Evolutionary conservation across 352 stramenopile genomes (phyloP), one percentile per base, ranked within the genome.

Genomic region (Phytophthora nicotianae): DNA sequence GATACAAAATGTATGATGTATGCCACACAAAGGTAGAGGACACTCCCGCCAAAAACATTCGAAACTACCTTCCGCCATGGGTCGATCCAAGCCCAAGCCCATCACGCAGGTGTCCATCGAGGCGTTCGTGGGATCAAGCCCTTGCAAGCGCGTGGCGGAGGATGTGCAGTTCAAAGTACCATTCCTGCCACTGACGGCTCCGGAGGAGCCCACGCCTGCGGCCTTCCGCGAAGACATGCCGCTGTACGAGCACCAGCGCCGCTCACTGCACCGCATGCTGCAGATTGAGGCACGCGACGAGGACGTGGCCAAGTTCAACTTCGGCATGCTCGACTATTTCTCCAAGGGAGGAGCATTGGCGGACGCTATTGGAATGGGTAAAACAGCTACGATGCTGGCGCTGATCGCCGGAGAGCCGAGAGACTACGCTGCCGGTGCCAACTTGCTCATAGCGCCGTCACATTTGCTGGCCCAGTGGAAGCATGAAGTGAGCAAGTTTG

Each of bases 401-500:
- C 63, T 91, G 20, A 83, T 91, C 23, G 80, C 81, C 5, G 83
- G 81, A 0, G 84, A 90, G 56, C 80, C 78, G 0, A 67, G 76
- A 21, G 80, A 89, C 51, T 71, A 76, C 7, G 62, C 72, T 23
- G 47, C 65, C 2, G 76, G 79, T 1, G 84, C 73, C 9, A 93
- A 93, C 43, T 68, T 89, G 64, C 68, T 95, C 8, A 56, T 96
- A 9, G 88, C 86, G 33, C 88, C 88, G 24, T 88, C 83, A 19
- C 88, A 96, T 62, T 42, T 96, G 29, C 67, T 96, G 8, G 81
- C 67, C 4, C 88, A 96, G 50, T 96, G 88, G 88, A 89, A 88
- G 49, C 57, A 62, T 2, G 88, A 96, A 37, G 85, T 92, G 29
- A 64, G 79, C 38, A 95, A 95, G 59, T 95, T 96, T 51, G 70